Conservation (phyloP, 352 stramenopile genomes). For the Pythium monospermum region DNA sequence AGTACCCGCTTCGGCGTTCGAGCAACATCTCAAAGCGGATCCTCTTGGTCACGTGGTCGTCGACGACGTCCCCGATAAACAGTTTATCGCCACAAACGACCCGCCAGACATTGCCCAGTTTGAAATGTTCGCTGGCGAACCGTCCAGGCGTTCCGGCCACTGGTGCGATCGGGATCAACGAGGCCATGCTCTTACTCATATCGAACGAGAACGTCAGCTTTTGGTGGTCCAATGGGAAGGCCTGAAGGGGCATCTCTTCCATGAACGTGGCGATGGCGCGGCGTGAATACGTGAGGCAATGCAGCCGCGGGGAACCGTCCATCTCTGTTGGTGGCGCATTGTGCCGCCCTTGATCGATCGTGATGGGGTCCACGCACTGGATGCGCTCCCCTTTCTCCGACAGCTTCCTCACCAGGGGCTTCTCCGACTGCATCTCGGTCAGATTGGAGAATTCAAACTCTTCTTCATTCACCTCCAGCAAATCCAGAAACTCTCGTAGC, state of each 20-base stretch:
- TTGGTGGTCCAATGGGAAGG: conserved; percentile 59
- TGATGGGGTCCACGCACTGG: conserved; percentile 2
- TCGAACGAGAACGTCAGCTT: conserved; percentile 46
- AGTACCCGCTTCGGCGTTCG: conserved; percentile 41
- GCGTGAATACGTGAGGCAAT: conserved; percentile 34
- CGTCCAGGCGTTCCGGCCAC: conserved; percentile 27
- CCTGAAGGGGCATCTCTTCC: conserved; percentile 51
- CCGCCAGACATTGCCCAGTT: conserved; percentile 50
- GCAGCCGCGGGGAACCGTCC: conserved; percentile 2
- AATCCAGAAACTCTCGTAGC: conserved; percentile 25
- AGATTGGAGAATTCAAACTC: conserved; percentile 31
- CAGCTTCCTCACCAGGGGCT: conserved; percentile 8
- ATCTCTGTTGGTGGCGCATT: not conserved
- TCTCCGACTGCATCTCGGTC: conserved; percentile 13
- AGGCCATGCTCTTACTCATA: conserved; percentile 14
- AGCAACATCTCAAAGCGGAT: conserved; percentile 61
- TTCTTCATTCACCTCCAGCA: conserved; percentile 27
- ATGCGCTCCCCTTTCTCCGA: conserved; percentile 3
- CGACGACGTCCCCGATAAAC: conserved; percentile 36
- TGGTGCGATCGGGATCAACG: conserved; percentile 5
- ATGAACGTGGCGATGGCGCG: conserved; percentile 41
- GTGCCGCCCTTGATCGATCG: too few species aligned
- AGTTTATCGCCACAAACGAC: conserved; percentile 46
- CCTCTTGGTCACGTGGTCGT: conserved; percentile 27
- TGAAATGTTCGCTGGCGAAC: conserved; percentile 43